Base-by-base conservation (phyloP, 2,329 filamentous ascomycete genomes). In the Hypoxylon sp. region DNA sequence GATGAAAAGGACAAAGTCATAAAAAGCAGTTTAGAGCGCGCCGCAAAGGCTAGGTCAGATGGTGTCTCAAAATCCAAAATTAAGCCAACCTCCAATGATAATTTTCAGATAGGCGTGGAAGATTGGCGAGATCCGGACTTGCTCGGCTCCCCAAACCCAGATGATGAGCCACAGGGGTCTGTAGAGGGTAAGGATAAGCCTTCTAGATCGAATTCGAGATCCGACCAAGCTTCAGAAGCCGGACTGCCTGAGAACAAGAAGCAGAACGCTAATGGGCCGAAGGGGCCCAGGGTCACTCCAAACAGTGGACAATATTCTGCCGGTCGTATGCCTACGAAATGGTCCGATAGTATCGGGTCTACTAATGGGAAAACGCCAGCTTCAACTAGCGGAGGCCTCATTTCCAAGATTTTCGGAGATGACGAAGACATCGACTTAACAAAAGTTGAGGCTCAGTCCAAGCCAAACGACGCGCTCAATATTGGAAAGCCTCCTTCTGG, bases 61-160 rank as follows among this genome's bases (percentile, higher is more conserved):
- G 44, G 61, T 40, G 32, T 30, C 68, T 48, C 61, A 3, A 69
- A 71, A 8, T 61, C 70, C 11, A 73, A 68, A 32, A 50, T 68
- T 32, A 63, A 70, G 30, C 64, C 66, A 33, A 38, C 66, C 1
- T 55, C 74, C 1, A 77, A 81, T 48, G 90, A 93, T 75, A 87
- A 85, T 60, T 95, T 94, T 75, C 85, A 91, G 45, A 94, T 95
- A 72, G 92, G 92, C n/a, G 88, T 93, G 11, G 91, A 96, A 70
- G 92, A 96, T 75, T 95, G 92, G 92, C 86, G 92, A 70, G 92
- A 96, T 75, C 90, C 91, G 4, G 91, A 93, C 75, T 80, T 93
- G 16, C 81, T 93, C 20, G 83, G 83, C 1, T 75, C 72, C 26
- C 60, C 64, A 4, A 79, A 38, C 66, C 16, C 68, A 64, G n/a